These are phyloP conservation scores for Bryum argenteum DNA, from an alignment of 225 moss, liverwort and hornwort species.

Conservation along the genomic window DNA sequence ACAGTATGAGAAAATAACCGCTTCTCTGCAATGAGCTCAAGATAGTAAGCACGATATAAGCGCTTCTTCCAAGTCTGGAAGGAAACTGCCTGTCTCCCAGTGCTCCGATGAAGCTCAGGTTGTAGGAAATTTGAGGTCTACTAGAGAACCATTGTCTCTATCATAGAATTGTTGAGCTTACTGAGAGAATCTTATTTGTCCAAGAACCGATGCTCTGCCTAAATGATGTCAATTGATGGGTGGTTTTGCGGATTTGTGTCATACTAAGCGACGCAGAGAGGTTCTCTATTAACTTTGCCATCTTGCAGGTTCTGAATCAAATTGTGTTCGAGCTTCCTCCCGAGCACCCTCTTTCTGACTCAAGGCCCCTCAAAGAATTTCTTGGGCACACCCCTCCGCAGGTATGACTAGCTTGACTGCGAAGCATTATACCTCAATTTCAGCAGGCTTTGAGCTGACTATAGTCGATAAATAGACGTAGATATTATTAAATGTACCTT, in stretches of 20 bases:
- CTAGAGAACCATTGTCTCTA: too few relatives aligned
- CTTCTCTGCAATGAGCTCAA: not conserved
- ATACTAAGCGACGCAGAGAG: not conserved
- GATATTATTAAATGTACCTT: not conserved
- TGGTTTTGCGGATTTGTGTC: not conserved
- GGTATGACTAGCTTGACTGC: conserved; percentile 44
- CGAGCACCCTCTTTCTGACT: conserved; percentile 96
- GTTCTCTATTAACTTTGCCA: conserved; percentile 4
- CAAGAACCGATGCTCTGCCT: not conserved
- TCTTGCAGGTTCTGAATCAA: conserved; percentile 88
- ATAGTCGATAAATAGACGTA: not conserved
- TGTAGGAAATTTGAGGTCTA: too few relatives aligned
- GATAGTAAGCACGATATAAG: not conserved
- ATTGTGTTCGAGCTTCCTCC: conserved; percentile 98
- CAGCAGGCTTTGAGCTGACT: not conserved
- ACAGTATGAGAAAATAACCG: not conserved
- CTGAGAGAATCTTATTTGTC: not conserved
- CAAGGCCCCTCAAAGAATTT: conserved; percentile 90
- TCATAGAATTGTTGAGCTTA: too few relatives aligned
- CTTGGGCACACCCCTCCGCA: conserved; percentile 98
- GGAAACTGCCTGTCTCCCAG: not conserved
- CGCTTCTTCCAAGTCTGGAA: not conserved
- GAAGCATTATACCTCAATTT: not conserved
- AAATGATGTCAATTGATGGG: not conserved
- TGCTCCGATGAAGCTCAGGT: not conserved